These are phyloP conservation scores for Papiliotrema flavescens DNA, from an alignment of 1,284 basidiomycete genomes.

Conservation along the genomic window DNA sequence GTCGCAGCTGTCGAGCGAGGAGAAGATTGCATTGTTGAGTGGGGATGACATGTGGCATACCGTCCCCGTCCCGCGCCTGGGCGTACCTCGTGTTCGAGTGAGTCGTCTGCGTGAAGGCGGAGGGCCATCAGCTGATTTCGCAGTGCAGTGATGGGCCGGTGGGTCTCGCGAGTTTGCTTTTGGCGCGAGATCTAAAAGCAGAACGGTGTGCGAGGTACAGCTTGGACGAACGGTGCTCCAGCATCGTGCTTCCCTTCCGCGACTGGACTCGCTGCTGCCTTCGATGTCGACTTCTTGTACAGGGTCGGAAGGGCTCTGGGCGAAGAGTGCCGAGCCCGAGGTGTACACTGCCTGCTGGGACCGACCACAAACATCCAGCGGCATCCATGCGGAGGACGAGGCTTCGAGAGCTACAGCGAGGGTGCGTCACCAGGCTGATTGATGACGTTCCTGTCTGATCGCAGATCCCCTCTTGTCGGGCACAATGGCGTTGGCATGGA, in stretches of 20 bases:
- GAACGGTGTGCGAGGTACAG: slow-evolving; percentile 53
- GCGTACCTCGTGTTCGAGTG: slow-evolving; percentile 68
- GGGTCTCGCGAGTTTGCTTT: slow-evolving; percentile 48
- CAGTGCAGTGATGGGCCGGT: slow-evolving; percentile 21
- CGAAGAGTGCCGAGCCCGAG: slow-evolving; percentile 64
- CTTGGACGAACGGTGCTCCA: slow-evolving; percentile 24
- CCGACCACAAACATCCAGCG: slow-evolving; percentile 79
- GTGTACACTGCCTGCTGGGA: slow-evolving; percentile 63
- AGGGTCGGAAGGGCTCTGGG: slow-evolving; percentile 62
- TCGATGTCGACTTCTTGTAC: slow-evolving; percentile 63
- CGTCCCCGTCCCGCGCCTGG: slow-evolving; percentile 59
- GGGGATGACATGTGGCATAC: slow-evolving; percentile 77
- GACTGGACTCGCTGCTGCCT: slow-evolving; percentile 70
- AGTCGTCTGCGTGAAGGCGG: slow-evolving; percentile 28
- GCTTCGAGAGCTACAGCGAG: slow-evolving; percentile 34
- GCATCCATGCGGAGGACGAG: slow-evolving; percentile 67
- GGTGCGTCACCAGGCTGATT: slow-evolving; percentile 1
- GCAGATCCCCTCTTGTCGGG: slow-evolving; percentile 67
- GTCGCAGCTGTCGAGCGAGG: slow-evolving; percentile 17
- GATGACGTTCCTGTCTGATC: neutral
- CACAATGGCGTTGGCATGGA: slow-evolving; percentile 62
- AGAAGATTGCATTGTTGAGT: slow-evolving; percentile 62
- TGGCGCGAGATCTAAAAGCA: slow-evolving; percentile 56
- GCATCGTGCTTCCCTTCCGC: slow-evolving; percentile 49
- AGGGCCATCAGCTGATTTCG: neutral